These are phyloP conservation scores for Apostasia ramifera DNA, from an alignment of 106 monocot species.

Conservation along the genomic window DNA sequence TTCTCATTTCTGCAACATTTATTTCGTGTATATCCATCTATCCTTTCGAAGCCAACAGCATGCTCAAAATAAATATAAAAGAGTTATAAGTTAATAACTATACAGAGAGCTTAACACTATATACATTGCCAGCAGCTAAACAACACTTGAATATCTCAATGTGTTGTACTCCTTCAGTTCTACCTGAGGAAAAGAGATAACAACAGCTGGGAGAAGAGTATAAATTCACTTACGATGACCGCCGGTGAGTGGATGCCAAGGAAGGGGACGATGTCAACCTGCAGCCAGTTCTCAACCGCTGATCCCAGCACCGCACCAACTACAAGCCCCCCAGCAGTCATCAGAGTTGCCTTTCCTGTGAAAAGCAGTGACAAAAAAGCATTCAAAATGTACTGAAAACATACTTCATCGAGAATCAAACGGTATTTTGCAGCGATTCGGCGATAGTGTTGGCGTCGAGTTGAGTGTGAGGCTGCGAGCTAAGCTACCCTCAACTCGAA, in stretches of 20 bases:
- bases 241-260: slow-evolving; percentile 86
- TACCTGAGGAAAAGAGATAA: slow-evolving; percentile 79
- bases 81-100: no score
- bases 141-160: neutral
- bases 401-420: no score
- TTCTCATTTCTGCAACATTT: no score
- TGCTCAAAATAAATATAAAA: no score
- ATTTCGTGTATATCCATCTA: no score
- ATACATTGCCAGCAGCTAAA: slow-evolving; percentile 7
- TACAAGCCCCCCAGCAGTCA: slow-evolving; percentile 74
- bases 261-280: slow-evolving; percentile 92
- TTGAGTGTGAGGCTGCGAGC: no score
- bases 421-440: no score
- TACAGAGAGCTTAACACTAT: neutral
- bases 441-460: no score
- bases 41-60: no score
- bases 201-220: slow-evolving; percentile 81
- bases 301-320: slow-evolving; percentile 76
- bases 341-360: slow-evolving; percentile 75
- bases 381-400: no score
- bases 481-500: no score
- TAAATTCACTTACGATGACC: slow-evolving; percentile 88
- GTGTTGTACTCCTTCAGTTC: neutral
- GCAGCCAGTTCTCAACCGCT: slow-evolving; percentile 73
- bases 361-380: neutral